Percentiles rank a stretch among this genome's conserved stretches.
Evolutionary conservation across 371 early-diverging fungal species (phyloP).

Genomic region (Actinomortierella ambigua): DNA sequence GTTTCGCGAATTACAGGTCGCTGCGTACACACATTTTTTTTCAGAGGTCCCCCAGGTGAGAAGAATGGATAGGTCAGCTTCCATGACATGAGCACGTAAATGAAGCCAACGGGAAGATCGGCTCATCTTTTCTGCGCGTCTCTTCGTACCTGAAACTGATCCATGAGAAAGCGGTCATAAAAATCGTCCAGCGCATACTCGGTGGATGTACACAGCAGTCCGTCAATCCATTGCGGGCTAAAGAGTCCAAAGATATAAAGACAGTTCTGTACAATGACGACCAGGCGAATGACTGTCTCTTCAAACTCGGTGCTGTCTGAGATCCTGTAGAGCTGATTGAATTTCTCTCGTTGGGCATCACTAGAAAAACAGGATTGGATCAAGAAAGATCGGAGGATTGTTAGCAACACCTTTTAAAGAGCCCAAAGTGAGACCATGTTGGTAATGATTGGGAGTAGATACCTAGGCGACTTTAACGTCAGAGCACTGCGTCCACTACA

Average conservation of each 20-base stretch:
- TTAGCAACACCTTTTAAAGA: not conserved
- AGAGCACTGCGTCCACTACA: conserved; percentile 70
- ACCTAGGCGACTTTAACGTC: conserved; percentile 66
- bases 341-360: conserved; percentile 69
- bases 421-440: not conserved
- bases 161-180: conserved; percentile 53
- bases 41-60: too few relatives aligned
- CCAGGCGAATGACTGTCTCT: conserved; percentile 61
- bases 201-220: conserved; percentile 66
- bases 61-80: too few relatives aligned
- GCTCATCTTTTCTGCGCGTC: not conserved
- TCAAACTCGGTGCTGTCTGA: conserved; percentile 60
- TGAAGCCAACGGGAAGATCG: not conserved
- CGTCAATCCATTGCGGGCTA: conserved; percentile 58
- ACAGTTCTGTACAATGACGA: conserved; percentile 57
- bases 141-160: conserved; percentile 55
- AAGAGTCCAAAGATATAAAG: conserved; percentile 58
- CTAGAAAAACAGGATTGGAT: conserved; percentile 30
- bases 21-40: too few relatives aligned
- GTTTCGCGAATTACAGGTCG: conserved; percentile 49
- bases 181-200: conserved; percentile 55
- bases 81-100: too few relatives aligned
- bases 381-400: not conserved
- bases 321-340: conserved; percentile 64
- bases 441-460: conserved; percentile 7